A percentile compares a stretch with the other conserved stretches of the same genome.
These are phyloP conservation scores for Trametes punicea DNA, from an alignment of 768 basidiomycete genomes.

Conservation along the genomic window DNA sequence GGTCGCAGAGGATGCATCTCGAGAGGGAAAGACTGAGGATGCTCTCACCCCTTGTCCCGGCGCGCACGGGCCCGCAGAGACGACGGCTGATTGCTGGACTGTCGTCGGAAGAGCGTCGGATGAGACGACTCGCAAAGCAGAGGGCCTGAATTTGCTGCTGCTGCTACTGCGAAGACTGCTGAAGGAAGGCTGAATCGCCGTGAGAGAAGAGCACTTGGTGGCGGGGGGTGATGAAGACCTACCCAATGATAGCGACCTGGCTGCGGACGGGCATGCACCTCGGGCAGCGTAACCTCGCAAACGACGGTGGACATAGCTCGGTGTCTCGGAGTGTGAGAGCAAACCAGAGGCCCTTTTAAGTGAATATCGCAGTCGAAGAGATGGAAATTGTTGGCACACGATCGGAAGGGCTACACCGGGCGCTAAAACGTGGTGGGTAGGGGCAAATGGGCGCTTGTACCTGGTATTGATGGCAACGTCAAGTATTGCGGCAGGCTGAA, in stretches of 20 bases:
- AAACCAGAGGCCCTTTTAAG: background rate
- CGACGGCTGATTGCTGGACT: background rate
- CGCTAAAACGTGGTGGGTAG: background rate
- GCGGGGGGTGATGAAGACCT: background rate
- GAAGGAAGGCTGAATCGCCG: background rate
- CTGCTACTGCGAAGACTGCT: constrained; percentile 2
- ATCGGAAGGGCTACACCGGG: background rate
- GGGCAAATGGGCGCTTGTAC: background rate
- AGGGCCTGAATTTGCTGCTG: background rate
- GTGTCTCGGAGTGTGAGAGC: background rate
- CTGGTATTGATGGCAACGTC: background rate
- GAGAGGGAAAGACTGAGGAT: constrained; percentile 6
- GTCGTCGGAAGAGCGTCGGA: constrained; percentile 1
- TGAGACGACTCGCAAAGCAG: constrained; percentile 3
- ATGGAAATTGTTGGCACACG: background rate
- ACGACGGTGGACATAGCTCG: constrained; percentile 5
- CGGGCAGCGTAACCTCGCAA: background rate
- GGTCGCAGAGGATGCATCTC: constrained; percentile 1
- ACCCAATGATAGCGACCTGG: constrained; percentile 11
- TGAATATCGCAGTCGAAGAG: background rate
- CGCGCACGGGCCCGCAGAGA: background rate
- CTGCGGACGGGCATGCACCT: background rate
- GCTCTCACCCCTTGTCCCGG: constrained; percentile 12
- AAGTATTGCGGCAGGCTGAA: background rate
- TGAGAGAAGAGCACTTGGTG: background rate